Conservation (phyloP, 1,139 yeast genomes). For the Debaryomyces fabryi region DNA sequence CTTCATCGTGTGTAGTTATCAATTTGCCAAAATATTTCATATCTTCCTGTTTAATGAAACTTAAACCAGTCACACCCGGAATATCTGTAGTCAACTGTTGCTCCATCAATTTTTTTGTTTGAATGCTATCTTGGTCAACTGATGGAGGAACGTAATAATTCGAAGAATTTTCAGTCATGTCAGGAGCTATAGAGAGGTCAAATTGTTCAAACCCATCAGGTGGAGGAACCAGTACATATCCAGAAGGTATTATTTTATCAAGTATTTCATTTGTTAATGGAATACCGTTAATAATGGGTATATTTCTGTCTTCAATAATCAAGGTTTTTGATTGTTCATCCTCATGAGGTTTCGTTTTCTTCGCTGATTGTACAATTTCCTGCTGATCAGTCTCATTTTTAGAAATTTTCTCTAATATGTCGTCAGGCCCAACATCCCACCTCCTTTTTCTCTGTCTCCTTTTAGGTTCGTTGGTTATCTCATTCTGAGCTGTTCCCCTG, state of each 20-base stretch:
- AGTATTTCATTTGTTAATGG: constrained; percentile 53
- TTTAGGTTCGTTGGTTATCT: constrained; percentile 1
- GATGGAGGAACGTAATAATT: constrained; percentile 31
- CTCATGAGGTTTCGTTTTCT: constrained; percentile 7
- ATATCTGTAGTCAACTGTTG: constrained; percentile 52
- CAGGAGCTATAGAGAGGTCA: constrained; percentile 20
- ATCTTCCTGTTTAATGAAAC: constrained; percentile 73
- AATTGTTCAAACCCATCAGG: constrained; percentile 51
- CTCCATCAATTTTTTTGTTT: constrained; percentile 28
- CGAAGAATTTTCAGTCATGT: constrained; percentile 31
- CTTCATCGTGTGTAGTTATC: constrained; percentile 36
- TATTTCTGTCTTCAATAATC: constrained; percentile 20
- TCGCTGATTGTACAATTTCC: constrained; percentile 8
- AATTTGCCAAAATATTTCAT: constrained; percentile 70
- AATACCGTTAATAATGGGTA: constrained; percentile 49
- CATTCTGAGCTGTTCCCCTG: constrained; percentile 19
- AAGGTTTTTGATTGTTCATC: constrained; percentile 2
- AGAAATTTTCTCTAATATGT: constrained; percentile 25
- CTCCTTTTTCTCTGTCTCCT: constrained; percentile 29
- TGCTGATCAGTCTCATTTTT: constrained; percentile 6
- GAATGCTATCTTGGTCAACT: constrained; percentile 18
- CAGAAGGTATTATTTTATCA: constrained; percentile 56
- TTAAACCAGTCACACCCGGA: constrained; percentile 60
- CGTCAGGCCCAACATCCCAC: constrained; percentile 43
- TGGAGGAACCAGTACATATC: constrained; percentile 49